These are phyloP conservation scores for Dryas drummondii DNA, from an alignment of 306 rosid species.

Conservation along the genomic window DNA sequence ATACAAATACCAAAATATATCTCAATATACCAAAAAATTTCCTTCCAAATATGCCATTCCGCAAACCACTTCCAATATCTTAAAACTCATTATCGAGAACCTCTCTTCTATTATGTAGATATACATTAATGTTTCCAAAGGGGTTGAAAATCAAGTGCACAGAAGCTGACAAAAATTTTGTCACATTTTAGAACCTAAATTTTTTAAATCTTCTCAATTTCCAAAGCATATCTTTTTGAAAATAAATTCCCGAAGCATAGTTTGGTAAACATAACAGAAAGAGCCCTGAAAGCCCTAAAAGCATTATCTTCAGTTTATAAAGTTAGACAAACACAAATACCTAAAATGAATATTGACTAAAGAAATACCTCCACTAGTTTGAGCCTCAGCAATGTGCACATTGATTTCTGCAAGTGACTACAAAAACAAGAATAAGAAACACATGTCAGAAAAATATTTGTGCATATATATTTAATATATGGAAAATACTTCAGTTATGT, in stretches of 20 bases:
- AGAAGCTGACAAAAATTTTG: neutral
- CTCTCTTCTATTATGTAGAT: neutral
- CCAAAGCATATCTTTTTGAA: neutral
- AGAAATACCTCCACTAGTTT: slow-evolving; percentile 82
- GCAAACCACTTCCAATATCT: slow-evolving; percentile 1
- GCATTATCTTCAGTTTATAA: slow-evolving; percentile 17
- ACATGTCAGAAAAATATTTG: slow-evolving; percentile 30
- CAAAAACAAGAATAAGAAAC: slow-evolving; percentile 35
- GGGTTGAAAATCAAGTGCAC: neutral
- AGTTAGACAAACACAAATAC: too few species aligned
- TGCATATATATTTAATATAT: neutral
- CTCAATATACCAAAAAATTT: neutral
- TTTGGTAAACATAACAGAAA: slow-evolving; percentile 3
- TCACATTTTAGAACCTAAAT: neutral
- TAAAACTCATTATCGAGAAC: neutral
- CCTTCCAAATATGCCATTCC: neutral
- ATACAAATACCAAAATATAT: neutral
- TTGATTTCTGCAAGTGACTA: slow-evolving; percentile 89
- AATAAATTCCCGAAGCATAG: neutral
- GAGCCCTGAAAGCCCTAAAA: slow-evolving; percentile 15
- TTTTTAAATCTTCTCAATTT: slow-evolving; percentile 1
- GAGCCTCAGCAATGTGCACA: slow-evolving; percentile 65
- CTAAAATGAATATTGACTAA: slow-evolving; percentile 19
- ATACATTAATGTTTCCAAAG: neutral
- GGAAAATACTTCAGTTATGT: neutral